Evolutionary conservation across 106 monocot species (phyloP).

Genomic region (Chionographis japonica): DNA sequence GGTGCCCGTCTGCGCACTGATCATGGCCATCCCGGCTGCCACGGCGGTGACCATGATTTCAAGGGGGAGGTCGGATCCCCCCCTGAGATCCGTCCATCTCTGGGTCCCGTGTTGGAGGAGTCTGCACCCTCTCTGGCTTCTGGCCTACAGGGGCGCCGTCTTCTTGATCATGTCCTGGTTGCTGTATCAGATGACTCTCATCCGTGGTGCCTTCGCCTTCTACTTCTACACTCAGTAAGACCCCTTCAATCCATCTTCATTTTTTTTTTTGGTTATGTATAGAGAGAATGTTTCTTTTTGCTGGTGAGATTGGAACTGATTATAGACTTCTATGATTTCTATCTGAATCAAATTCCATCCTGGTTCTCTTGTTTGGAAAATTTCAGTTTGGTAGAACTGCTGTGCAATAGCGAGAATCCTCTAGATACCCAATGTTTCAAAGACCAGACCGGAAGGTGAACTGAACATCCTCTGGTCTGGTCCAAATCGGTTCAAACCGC

Average conservation of each 20-base stretch:
- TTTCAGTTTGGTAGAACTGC: too few species aligned
- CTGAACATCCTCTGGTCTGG: too few species aligned
- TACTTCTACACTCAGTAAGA: constrained; percentile 65
- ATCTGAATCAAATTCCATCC: too few species aligned
- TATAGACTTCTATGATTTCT: too few species aligned
- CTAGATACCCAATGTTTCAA: too few species aligned
- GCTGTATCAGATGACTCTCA: constrained; percentile 8
- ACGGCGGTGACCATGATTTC: constrained; percentile 17
- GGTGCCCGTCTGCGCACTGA: constrained; percentile 36
- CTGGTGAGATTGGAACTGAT: too few species aligned
- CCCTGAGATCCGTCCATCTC: constrained; percentile 3
- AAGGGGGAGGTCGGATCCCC: constrained; percentile 2
- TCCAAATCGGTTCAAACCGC: too few species aligned
- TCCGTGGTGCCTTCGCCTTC: constrained; percentile 22
- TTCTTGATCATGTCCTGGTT: constrained; percentile 16
- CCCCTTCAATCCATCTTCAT: background rate
- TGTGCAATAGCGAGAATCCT: too few species aligned
- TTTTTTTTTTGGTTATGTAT: background rate
- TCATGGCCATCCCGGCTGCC: constrained; percentile 28
- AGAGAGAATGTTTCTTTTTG: too few species aligned
- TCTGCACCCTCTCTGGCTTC: constrained; percentile 23
- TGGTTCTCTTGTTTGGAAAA: too few species aligned
- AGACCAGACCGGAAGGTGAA: too few species aligned
- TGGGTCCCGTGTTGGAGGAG: constrained; percentile 28
- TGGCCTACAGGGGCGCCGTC: constrained; percentile 15